These are phyloP conservation scores for Candida maltosa DNA, from an alignment of 805 yeast genomes.

Conservation along the genomic window DNA sequence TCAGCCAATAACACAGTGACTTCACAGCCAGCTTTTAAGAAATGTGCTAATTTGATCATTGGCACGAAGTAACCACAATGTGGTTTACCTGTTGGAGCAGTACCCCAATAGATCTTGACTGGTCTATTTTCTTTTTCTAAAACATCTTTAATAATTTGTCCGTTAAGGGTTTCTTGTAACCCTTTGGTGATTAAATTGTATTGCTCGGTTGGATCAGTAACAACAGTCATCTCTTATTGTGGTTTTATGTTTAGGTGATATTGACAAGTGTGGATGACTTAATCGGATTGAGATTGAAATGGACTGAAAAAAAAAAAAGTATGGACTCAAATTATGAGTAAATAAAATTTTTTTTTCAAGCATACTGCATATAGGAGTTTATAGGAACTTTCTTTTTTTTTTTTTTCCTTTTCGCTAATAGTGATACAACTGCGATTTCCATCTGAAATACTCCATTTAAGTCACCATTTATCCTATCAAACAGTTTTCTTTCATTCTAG, in stretches of 20 bases:
- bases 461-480: no score
- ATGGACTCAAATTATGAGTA: no score
- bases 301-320: no score
- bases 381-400: no score
- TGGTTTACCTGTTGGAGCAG: slow-evolving; percentile 98
- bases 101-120: slow-evolving; percentile 93
- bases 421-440: no score
- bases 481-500: no score
- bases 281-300: no score
- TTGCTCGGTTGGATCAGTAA: slow-evolving; percentile 56
- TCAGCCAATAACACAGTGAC: slow-evolving; percentile 91
- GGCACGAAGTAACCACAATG: slow-evolving; percentile 99
- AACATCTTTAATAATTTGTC: slow-evolving; percentile 80
- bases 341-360: neutral
- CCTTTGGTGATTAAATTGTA: slow-evolving; percentile 76
- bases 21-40: slow-evolving; percentile 93
- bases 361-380: no score
- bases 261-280: no score
- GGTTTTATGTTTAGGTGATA: no score
- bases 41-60: slow-evolving; percentile 94
- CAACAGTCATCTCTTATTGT: slow-evolving; percentile 16
- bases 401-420: no score
- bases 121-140: slow-evolving; percentile 80
- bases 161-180: slow-evolving; percentile 88
- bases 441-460: no score